Evolutionary conservation across 2,329 filamentous ascomycete genomes (phyloP).

Genomic region (Calonectria pauciramosa): DNA sequence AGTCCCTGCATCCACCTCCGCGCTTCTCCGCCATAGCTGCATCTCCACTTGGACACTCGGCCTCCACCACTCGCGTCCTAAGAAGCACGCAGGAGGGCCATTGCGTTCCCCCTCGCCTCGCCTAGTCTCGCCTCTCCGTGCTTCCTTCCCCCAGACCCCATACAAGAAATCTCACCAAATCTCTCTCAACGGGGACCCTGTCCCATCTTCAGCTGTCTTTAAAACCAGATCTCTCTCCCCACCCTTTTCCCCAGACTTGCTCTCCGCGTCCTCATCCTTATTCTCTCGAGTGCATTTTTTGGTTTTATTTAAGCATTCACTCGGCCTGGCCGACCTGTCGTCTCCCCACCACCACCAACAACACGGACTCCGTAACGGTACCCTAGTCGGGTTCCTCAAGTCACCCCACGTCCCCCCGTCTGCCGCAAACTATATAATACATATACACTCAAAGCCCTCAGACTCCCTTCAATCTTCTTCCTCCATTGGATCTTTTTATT

Average conservation of each 20-base stretch:
- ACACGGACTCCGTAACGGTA: slow-evolving; percentile 13
- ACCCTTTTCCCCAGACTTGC: slow-evolving; percentile 35
- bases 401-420: slow-evolving; percentile 23
- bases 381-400: slow-evolving; percentile 20
- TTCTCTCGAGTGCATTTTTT: slow-evolving; percentile 12
- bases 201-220: slow-evolving; percentile 33
- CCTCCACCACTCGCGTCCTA: slow-evolving; percentile 27
- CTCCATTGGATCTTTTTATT: slow-evolving; percentile 9
- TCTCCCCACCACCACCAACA: slow-evolving; percentile 6
- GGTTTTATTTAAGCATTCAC: not conserved
- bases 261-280: slow-evolving; percentile 17
- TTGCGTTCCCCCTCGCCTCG: slow-evolving; percentile 27
- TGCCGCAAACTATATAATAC: slow-evolving; percentile 15
- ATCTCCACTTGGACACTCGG: slow-evolving; percentile 24
- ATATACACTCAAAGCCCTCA: slow-evolving; percentile 20
- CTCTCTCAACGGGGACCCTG: slow-evolving; percentile 21
- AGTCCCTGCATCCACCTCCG: slow-evolving; percentile 37
- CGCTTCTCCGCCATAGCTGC: slow-evolving; percentile 29
- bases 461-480: not conserved
- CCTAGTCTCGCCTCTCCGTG: slow-evolving; percentile 28
- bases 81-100: slow-evolving; percentile 17
- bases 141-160: slow-evolving; percentile 26
- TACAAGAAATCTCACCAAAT: slow-evolving; percentile 31
- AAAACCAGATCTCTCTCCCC: slow-evolving; percentile 42
- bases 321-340: slow-evolving; percentile 6